phyloP scores from a whole-genome alignment of 2,329 filamentous ascomycete species.

The Phyllosticta ampelicida region DNA sequence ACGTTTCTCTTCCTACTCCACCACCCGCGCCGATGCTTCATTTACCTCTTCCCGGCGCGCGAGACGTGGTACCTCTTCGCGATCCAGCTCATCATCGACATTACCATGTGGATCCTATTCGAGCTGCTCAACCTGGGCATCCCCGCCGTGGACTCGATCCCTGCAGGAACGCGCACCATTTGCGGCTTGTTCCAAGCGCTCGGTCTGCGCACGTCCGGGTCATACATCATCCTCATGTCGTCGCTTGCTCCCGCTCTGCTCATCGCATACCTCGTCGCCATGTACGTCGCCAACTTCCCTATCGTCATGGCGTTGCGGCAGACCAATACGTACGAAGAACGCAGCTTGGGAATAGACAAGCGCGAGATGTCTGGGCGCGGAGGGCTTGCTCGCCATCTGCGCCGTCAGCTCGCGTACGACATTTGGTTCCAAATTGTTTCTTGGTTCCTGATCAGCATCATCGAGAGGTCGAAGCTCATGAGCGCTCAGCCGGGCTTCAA shows the following conservation, averaged over 20 bases:
- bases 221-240: slow-evolving; percentile 53
- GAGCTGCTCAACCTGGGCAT: slow-evolving; percentile 57
- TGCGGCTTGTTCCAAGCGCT: slow-evolving; percentile 56
- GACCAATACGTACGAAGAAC: slow-evolving; percentile 63
- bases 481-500: slow-evolving; percentile 22
- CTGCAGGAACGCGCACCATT: slow-evolving; percentile 44
- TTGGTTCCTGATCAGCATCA: slow-evolving; percentile 48
- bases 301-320: slow-evolving; percentile 54
- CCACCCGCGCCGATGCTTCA: slow-evolving; percentile 45
- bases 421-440: slow-evolving; percentile 55
- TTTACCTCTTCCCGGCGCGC: slow-evolving; percentile 51
- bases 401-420: slow-evolving; percentile 56
- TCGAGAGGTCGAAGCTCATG: slow-evolving; percentile 47
- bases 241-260: slow-evolving; percentile 46
- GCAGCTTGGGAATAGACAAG: slow-evolving; percentile 50
- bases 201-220: slow-evolving; percentile 52
- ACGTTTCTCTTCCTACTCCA: slow-evolving; percentile 27
- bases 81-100: slow-evolving; percentile 50
- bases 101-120: slow-evolving; percentile 54
- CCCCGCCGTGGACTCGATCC: slow-evolving; percentile 41
- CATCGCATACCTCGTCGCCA: slow-evolving; percentile 52
- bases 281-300: slow-evolving; percentile 56
- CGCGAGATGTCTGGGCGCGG: slow-evolving; percentile 6
- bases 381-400: slow-evolving; percentile 40
- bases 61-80: slow-evolving; percentile 57